Conservation (phyloP, 106 monocot species). For the Alisma plantagoaquatica region DNA sequence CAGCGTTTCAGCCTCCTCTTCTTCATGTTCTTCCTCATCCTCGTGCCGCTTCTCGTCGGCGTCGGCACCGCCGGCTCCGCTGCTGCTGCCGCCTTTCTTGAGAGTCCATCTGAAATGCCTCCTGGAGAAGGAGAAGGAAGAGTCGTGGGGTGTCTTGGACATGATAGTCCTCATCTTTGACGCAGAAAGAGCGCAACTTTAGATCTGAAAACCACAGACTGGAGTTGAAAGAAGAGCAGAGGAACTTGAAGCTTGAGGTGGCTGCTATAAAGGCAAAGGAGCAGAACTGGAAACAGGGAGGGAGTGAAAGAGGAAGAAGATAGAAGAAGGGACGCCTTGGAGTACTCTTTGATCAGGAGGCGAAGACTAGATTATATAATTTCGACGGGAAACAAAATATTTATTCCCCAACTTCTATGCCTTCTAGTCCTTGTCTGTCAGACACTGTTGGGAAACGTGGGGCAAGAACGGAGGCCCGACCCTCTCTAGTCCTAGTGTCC, state of each 20-base stretch:
- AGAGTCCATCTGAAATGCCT: conserved; percentile 23
- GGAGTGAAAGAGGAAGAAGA: not conserved
- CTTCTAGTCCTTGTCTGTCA: no score
- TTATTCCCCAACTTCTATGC: no score
- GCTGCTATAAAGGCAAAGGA: not conserved
- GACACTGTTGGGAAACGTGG: not conserved
- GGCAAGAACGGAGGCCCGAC: not conserved
- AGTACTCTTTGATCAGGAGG: not conserved
- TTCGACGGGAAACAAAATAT: not conserved
- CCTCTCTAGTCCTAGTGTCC: not conserved
- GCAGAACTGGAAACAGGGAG: not conserved
- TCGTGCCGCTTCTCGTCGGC: not conserved
- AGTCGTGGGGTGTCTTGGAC: conserved; percentile 23
- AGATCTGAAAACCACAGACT: not conserved
- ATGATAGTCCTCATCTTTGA: conserved; percentile 29
- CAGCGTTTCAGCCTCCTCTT: conserved; percentile 5
- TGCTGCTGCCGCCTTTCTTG: conserved; percentile 8
- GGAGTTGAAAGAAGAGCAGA: not conserved
- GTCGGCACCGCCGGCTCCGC: not conserved
- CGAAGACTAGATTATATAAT: not conserved
- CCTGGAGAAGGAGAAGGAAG: conserved; percentile 26
- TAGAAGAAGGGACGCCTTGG: not conserved
- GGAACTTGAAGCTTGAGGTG: not conserved
- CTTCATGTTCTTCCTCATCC: conserved; percentile 7
- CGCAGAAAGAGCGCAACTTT: not conserved